A percentile compares a stretch with the other conserved stretches of the same genome.
These are phyloP conservation scores for Talaromyces stipitatus DNA, from an alignment of 495 filamentous ascomycete species.

Conservation along the genomic window DNA sequence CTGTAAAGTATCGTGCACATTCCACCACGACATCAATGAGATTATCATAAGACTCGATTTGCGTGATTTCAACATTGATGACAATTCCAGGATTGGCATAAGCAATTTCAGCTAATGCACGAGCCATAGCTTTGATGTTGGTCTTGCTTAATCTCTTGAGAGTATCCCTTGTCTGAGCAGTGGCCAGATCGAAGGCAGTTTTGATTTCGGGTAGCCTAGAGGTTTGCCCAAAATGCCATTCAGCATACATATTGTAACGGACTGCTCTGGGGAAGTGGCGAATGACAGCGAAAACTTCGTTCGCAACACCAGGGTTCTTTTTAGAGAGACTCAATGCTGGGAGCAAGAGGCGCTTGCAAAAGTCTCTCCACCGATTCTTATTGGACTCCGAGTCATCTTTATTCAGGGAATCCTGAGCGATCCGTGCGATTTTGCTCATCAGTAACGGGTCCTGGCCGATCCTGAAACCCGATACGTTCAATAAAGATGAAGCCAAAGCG, in stretches of 20 bases:
- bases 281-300: slow-evolving; percentile 76
- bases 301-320: slow-evolving; percentile 71
- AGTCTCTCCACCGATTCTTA: slow-evolving; percentile 62
- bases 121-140: slow-evolving; percentile 77
- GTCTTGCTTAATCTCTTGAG: slow-evolving; percentile 80
- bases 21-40: slow-evolving; percentile 88
- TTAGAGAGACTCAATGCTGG: slow-evolving; percentile 79
- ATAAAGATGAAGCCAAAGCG: slow-evolving; percentile 71
- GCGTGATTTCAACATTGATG: slow-evolving; percentile 74
- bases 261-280: slow-evolving; percentile 65
- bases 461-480: slow-evolving; percentile 78
- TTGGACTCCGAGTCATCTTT: slow-evolving; percentile 65
- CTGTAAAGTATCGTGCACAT: slow-evolving; percentile 87
- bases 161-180: slow-evolving; percentile 67
- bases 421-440: slow-evolving; percentile 71
- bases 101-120: slow-evolving; percentile 78
- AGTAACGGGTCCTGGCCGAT: slow-evolving; percentile 76
- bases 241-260: slow-evolving; percentile 84
- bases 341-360: slow-evolving; percentile 74
- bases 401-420: slow-evolving; percentile 66
- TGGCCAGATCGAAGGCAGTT: slow-evolving; percentile 66
- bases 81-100: slow-evolving; percentile 85
- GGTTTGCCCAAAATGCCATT: slow-evolving; percentile 76
- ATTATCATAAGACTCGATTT: slow-evolving; percentile 89
- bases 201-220: slow-evolving; percentile 72